phyloP scores from a whole-genome alignment of 495 filamentous ascomycete species.

The Articulospora tetracladia region DNA sequence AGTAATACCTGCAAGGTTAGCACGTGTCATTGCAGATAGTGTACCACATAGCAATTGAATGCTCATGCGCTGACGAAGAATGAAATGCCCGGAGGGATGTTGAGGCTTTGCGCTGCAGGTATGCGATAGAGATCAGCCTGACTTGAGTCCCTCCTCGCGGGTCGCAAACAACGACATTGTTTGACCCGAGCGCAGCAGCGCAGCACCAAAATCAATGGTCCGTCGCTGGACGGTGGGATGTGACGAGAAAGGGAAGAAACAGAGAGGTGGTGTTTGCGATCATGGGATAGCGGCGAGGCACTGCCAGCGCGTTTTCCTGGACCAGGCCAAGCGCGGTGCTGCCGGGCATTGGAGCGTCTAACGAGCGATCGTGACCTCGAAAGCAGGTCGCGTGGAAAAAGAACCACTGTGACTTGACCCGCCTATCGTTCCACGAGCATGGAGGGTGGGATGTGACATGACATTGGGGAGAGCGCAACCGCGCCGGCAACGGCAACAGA shows the following conservation, averaged over 20 bases:
- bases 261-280: slow-evolving; percentile 20
- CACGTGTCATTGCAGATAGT: slow-evolving; percentile 29
- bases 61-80: slow-evolving; percentile 19
- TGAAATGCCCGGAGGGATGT: slow-evolving; percentile 8
- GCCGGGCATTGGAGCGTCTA: slow-evolving; percentile 20
- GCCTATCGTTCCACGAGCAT: slow-evolving; percentile 17
- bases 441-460: slow-evolving; percentile 11
- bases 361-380: slow-evolving; percentile 23
- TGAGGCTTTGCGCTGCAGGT: neutral
- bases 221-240: slow-evolving; percentile 10
- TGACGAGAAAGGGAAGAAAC: slow-evolving; percentile 23
- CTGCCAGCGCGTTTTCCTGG: slow-evolving; percentile 1
- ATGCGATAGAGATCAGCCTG: slow-evolving; percentile 13
- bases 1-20: slow-evolving; percentile 26
- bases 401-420: slow-evolving; percentile 8
- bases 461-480: slow-evolving; percentile 8
- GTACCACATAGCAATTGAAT: slow-evolving; percentile 23
- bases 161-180: slow-evolving; percentile 24
- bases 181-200: slow-evolving; percentile 6
- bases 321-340: slow-evolving; percentile 19
- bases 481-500: neutral
- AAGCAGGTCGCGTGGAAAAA: slow-evolving; percentile 19
- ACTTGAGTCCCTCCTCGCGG: neutral
- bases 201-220: slow-evolving; percentile 7
- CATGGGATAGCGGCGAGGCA: slow-evolving; percentile 21